phyloP scores from a whole-genome alignment of 1,284 basidiomycete species.

The Leccinum pseudoinsigne region DNA sequence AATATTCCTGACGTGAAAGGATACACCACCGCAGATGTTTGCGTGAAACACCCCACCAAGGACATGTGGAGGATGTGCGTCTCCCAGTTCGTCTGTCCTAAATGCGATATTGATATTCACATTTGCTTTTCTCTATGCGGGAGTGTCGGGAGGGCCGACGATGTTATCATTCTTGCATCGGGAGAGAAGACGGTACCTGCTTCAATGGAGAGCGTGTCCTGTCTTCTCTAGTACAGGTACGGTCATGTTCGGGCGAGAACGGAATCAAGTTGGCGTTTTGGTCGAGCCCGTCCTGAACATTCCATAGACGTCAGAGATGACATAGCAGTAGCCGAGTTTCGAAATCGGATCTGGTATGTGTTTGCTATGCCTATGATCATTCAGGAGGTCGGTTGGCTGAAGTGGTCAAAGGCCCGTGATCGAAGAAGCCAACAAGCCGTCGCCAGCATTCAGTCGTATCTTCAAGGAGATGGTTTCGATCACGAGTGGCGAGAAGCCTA shows the following conservation, averaged over 20 bases:
- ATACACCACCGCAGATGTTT: slow-evolving; percentile 24
- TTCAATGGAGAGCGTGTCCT: neutral
- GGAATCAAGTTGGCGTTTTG: neutral
- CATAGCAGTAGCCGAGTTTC: neutral
- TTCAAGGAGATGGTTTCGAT: slow-evolving; percentile 3
- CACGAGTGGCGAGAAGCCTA: neutral
- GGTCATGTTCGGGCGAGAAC: slow-evolving; percentile 1
- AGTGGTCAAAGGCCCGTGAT: neutral
- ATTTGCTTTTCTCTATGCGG: neutral
- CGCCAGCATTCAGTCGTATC: slow-evolving; percentile 1
- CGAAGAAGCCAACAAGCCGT: neutral
- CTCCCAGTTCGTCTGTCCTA: too few species aligned
- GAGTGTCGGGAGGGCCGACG: neutral
- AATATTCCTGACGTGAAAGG: slow-evolving; percentile 24
- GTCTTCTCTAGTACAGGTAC: neutral
- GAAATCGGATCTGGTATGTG: neutral
- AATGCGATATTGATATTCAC: too few species aligned
- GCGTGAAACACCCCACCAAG: slow-evolving; percentile 22
- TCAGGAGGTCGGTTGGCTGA: neutral
- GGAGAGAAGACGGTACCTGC: slow-evolving; percentile 1
- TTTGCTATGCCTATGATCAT: neutral
- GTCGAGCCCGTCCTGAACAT: neutral
- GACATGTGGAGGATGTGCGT: slow-evolving; percentile 21
- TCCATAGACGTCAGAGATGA: neutral
- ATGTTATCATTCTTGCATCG: neutral